Conservation (phyloP, 2,329 filamentous ascomycete species). For the Macroventuria anomochaeta region DNA sequence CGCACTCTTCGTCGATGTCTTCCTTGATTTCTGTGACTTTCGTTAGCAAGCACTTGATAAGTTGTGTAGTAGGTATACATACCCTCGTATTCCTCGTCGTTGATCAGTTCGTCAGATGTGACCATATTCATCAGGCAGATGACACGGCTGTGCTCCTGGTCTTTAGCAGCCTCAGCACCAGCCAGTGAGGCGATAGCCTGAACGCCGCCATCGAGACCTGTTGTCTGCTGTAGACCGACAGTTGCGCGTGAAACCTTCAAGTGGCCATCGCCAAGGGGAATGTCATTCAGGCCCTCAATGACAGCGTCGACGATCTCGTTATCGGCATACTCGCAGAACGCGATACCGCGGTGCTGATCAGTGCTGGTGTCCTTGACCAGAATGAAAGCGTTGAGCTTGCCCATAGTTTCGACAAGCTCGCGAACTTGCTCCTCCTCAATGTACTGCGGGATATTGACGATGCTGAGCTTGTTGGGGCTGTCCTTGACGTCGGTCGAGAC, state of each 20-base stretch:
- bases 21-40: constrained; percentile 84
- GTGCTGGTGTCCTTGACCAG: constrained; percentile 85
- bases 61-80: constrained; percentile 37
- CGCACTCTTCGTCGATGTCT: constrained; percentile 90
- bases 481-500: constrained; percentile 85
- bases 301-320: constrained; percentile 79
- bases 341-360: constrained; percentile 89
- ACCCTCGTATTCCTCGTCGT: constrained; percentile 96
- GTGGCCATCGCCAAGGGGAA: constrained; percentile 87
- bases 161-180: constrained; percentile 78
- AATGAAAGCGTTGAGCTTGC: constrained; percentile 89
- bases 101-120: constrained; percentile 90
- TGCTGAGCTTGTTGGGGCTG: constrained; percentile 92
- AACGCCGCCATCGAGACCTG: constrained; percentile 92
- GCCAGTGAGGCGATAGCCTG: constrained; percentile 98
- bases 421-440: constrained; percentile 90
- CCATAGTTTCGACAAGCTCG: constrained; percentile 88
- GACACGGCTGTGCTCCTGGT: constrained; percentile 78
- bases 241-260: constrained; percentile 89
- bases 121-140: constrained; percentile 98
- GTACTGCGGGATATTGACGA: constrained; percentile 86
- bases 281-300: constrained; percentile 87
- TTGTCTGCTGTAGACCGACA: constrained; percentile 90
- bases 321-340: constrained; percentile 94
- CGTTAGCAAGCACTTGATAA: constrained; percentile 5